Evolutionary conservation across 2,329 filamentous ascomycete species (phyloP).

Genomic region (Zelopaecilomyces penicillatus): DNA sequence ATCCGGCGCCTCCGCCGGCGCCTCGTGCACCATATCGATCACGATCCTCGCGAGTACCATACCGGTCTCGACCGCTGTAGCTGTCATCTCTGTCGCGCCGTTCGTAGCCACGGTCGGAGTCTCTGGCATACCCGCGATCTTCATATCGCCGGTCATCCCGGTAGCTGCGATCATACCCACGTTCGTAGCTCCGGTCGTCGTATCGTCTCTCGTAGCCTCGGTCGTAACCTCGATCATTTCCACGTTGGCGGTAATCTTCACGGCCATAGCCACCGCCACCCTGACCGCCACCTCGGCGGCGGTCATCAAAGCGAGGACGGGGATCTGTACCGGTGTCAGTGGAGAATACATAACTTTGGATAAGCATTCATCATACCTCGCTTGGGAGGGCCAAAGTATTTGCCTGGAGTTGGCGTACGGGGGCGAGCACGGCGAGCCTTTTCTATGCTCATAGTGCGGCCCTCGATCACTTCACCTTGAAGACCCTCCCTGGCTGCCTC

Average conservation of each 20-base stretch:
- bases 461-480: constrained; percentile 91
- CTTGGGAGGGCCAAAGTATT: constrained; percentile 98
- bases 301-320: constrained; percentile 47
- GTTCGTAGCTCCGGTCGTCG: constrained; percentile 32
- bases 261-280: constrained; percentile 42
- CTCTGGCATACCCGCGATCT: constrained; percentile 42
- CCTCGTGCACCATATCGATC: constrained; percentile 31
- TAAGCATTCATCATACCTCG: constrained; percentile 56
- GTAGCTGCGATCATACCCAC: constrained; percentile 43
- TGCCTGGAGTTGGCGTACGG: constrained; percentile 92
- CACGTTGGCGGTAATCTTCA: constrained; percentile 50
- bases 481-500: constrained; percentile 95
- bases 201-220: constrained; percentile 38
- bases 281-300: constrained; percentile 54
- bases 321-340: constrained; percentile 23
- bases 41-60: constrained; percentile 38
- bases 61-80: constrained; percentile 27
- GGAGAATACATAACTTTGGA: constrained; percentile 14
- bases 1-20: constrained; percentile 30
- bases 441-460: constrained; percentile 94
- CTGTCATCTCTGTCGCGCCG: constrained; percentile 38
- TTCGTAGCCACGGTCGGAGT: constrained; percentile 49
- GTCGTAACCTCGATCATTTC: constrained; percentile 34
- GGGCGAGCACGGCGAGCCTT: constrained; percentile 94
- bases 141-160: constrained; percentile 39